Evolutionary conservation across 2,329 filamentous ascomycete species (phyloP), one percentile per base, ranked within the genome.

Genomic region (Ascochyta rabiei): DNA sequence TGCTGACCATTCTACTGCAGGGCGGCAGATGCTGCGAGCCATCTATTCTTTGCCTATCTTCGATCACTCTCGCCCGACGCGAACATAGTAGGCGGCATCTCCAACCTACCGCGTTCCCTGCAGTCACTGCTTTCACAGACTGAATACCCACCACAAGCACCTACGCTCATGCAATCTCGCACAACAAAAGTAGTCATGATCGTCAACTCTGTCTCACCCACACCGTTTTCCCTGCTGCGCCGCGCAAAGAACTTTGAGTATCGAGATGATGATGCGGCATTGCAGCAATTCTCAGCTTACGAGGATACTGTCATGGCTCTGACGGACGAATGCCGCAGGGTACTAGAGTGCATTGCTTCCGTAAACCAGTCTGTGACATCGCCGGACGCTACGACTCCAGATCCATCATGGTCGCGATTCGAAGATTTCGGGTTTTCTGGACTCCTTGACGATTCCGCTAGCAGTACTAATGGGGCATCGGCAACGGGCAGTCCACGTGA

Each of bases 1-100:
- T 53, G 18, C 45, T 68, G 43, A 56, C 76, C 78, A 57, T 78
- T 67, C 44, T 46, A 5, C 41, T 61, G 24, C 68, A 96, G 90
- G 69, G 93, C 93, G 57, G 95, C 95, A 55, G 92, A 98, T 81
- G 95, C 95, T 48, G 92, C 93, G 18, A 96, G 93, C 69, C 95
- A 99, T 79, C 80, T 99, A 49, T 99, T 99, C 81, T 99, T 99
- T 72, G 95, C 95, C 51, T 99, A 98, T 73, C 85, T 99, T 42
- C 86, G 95, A 66, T 97, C 93, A 0, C 79, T 96, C 41, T 87
- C 91, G 1, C 93, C 95, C n/a, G 89, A 93, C 59, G 72, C 82
- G 30, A 83, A 87, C 59, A 84, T 86, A 26, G 80, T 89, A 47
- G 90, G 86, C 60, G 90, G 90, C 41, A 96, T 98, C 57, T 90